Evolutionary conservation across 2,329 filamentous ascomycete species (phyloP).

Genomic region (Trichophyton verrucosum): DNA sequence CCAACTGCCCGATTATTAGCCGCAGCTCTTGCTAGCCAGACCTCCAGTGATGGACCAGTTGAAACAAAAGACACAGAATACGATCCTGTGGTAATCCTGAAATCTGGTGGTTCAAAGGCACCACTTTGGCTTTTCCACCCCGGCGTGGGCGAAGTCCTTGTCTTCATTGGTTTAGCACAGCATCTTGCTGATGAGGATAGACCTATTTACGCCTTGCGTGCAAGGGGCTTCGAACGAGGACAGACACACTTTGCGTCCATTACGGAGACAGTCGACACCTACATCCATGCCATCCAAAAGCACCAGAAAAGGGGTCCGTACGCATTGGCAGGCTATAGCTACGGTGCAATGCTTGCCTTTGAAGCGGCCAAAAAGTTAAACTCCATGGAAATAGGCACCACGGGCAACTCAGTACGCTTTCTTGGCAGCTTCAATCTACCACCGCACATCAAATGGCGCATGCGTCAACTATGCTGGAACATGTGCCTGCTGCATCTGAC

Average conservation of each 20-base stretch:
- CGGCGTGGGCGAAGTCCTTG: conserved; percentile 29
- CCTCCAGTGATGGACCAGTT: neutral
- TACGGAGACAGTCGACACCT: conserved; percentile 30
- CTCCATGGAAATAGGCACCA: conserved; percentile 1
- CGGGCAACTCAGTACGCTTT: conserved; percentile 29
- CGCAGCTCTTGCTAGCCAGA: conserved; percentile 14
- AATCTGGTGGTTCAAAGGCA: conserved; percentile 17
- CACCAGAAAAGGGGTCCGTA: conserved; percentile 41
- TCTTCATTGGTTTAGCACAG: conserved; percentile 25
- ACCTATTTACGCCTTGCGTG: conserved; percentile 38
- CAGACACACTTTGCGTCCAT: conserved; percentile 30
- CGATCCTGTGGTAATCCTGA: conserved; percentile 23
- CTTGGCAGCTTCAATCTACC: conserved; percentile 38
- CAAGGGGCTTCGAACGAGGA: conserved; percentile 32
- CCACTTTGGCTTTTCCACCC: conserved; percentile 29
- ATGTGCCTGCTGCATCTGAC: conserved; percentile 30
- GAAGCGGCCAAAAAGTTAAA: conserved; percentile 38
- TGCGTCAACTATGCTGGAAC: conserved; percentile 31
- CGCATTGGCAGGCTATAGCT: conserved; percentile 41
- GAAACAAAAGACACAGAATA: conserved; percentile 19
- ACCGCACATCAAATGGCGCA: conserved; percentile 36
- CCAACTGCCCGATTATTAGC: neutral
- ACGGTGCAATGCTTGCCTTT: conserved; percentile 40
- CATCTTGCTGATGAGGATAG: conserved; percentile 24
- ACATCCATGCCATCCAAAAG: conserved; percentile 30